Evolutionary conservation across 345 rosid genomes (phyloP), one percentile per base, ranked within the genome.

Genomic region (Barbarea vulgaris): DNA sequence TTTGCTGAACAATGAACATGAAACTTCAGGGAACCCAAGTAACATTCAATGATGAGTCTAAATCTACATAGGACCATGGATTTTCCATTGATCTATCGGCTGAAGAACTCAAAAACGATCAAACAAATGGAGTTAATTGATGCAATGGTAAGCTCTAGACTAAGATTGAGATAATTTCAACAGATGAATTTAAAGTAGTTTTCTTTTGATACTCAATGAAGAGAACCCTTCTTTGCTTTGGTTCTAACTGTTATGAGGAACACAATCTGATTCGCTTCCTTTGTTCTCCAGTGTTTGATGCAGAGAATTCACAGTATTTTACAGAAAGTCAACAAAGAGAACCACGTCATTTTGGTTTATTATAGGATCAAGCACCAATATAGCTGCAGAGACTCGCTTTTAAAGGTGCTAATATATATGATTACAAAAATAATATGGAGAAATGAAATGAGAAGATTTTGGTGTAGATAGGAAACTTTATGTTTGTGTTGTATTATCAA

Each of bases 71-170:
- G 31, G 79, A 79, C 13, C 22, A 58, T 22, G 60, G 15, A 57
- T 22, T 44, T 14, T 65, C 61, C 42, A 28, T 27, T 2, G 51
- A 64, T 77, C 72, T 72, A 73, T 18, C 67, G 47, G 14, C 47
- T 19, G 72, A 50, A 65, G 53, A 51, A 62, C 50, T 31, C 31
- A 75, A 51, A 27, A 42, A 21, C 44, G n/a, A 56, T 50, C 4
- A 53, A 72, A 48, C 42, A 10, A 51, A 19, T 58, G 71, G 39
- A 52, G 42, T 52, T 44, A 39, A 46, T 12, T 12, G 46, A 67
- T 63, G 78, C 25, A 74, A 55, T 74, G 85, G 85, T 83, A 76
- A 77, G 66, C 61, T 64, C 25, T 37, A 25, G 15, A 27, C n/a
- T 44, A 51, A 55, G 59, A 13, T 18, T 44, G 53, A 42, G 59